Base-by-base conservation (phyloP, 1,284 basidiomycete genomes). In the Peniophora sp. region DNA sequence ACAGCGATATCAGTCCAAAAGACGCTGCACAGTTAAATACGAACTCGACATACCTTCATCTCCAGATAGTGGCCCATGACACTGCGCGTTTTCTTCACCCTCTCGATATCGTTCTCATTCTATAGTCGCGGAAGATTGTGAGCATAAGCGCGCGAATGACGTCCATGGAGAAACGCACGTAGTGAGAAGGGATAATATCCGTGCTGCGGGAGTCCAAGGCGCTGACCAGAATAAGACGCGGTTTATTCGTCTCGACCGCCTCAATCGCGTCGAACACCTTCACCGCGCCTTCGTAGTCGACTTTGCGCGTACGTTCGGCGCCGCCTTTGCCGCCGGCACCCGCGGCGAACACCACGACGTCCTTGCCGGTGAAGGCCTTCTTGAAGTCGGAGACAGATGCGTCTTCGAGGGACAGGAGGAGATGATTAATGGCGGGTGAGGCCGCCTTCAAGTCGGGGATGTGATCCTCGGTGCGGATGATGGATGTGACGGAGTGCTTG, bases 261-360 rank as follows among this genome's bases (percentile, higher is more conserved):
- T 87, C 83, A 52, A 88, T 72, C 0, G 84, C 86, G 57, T 88
- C 83, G 59, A 82, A 88, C 0, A 85, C 77, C 64, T 87, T 88
- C 50, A 88, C 58, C 0, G 85, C 84, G 2, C 83, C 86, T 48
- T 82, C 76, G 58, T 81, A 80, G 62, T 90, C 88, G 10, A 90
- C 85, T 22, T 72, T 73, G 56, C 76, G 76, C 1, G 81, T 86
- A 32, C 85, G 67, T 52, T 85, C 82, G 10, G 71, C 65, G 0
- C 78, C 72, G 57, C 82, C 85, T 58, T 83, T 83, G 0, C 83
- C 83, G 0, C 84, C 85, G 0, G 86, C 81, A 1, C 87, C 87
- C 0, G 83, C 83, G 18, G 76, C 68, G 59, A 84, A 88, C 55
- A 86, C 74, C 14, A 89, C 78, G 20, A 79, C 70, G 45, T 77